These are phyloP conservation scores for Eutrema japonicum DNA, from an alignment of 345 rosid genomes.

Conservation along the genomic window DNA sequence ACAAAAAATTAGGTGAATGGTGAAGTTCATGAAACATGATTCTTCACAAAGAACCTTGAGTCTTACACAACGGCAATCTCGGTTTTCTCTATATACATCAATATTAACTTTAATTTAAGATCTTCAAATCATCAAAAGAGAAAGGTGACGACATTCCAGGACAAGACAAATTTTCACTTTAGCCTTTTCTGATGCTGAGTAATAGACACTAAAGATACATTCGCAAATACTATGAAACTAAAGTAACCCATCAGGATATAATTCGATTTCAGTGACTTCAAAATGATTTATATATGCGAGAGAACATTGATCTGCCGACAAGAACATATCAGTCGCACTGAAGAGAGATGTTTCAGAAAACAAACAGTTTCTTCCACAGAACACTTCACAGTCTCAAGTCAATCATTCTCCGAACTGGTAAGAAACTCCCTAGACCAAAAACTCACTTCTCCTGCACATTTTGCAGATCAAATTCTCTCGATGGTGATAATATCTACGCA, in stretches of 20 bases:
- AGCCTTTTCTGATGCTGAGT: slow-evolving; percentile 37
- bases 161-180: slow-evolving; percentile 39
- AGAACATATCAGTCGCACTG: slow-evolving; percentile 30
- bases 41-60: slow-evolving; percentile 17
- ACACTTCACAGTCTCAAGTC: slow-evolving; percentile 62
- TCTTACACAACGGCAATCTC: background rate
- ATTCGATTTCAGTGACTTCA: background rate
- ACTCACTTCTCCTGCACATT: slow-evolving; percentile 36
- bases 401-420: slow-evolving; percentile 49
- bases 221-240: slow-evolving; percentile 36
- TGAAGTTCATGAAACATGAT: background rate
- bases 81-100: background rate
- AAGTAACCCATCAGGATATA: slow-evolving; percentile 19
- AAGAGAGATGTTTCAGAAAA: slow-evolving; percentile 47
- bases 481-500: slow-evolving; percentile 34
- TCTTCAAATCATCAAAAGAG: slow-evolving; percentile 35
- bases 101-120: slow-evolving; percentile 34
- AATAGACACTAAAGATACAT: slow-evolving; percentile 31
- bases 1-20: background rate
- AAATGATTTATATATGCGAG: slow-evolving; percentile 30
- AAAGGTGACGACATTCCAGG: slow-evolving; percentile 30
- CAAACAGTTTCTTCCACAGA: slow-evolving; percentile 58
- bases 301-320: slow-evolving; percentile 25
- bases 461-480: slow-evolving; percentile 42
- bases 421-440: slow-evolving; percentile 52